A percentile compares a stretch with the other conserved stretches of the same genome.
These are phyloP conservation scores for Xylaria sp. DNA, from an alignment of 2,329 filamentous ascomycete genomes.

Conservation along the genomic window DNA sequence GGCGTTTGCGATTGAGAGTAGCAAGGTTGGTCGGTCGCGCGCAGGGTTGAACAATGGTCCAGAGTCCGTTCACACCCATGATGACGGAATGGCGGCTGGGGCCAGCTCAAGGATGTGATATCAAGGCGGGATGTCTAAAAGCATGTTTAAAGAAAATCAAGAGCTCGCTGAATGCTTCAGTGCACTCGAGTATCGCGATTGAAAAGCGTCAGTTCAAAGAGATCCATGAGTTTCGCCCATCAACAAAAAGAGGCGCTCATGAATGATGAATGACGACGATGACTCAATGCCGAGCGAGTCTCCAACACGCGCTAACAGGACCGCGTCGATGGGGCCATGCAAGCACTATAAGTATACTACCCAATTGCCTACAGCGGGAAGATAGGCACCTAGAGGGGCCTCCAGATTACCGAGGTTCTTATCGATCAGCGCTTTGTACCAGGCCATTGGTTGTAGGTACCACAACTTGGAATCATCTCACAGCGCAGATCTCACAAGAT, in stretches of 20 bases:
- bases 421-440: background rate
- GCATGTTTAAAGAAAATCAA: constrained; percentile 23
- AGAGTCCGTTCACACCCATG: constrained; percentile 99
- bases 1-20: constrained; percentile 93
- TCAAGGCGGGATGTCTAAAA: constrained; percentile 32
- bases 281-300: constrained; percentile 11
- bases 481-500: background rate
- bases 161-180: background rate
- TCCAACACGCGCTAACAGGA: background rate
- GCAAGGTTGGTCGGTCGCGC: constrained; percentile 96
- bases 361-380: background rate
- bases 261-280: background rate
- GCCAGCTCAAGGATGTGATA: constrained; percentile 25
- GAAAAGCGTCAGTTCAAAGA: background rate
- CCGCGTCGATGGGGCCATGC: background rate
- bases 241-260: background rate
- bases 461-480: background rate
- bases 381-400: constrained; percentile 7
- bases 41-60: constrained; percentile 95
- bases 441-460: no score
- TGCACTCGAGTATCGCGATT: background rate
- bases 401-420: background rate
- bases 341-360: constrained; percentile 4
- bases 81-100: constrained; percentile 25
- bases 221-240: no score